Evolutionary conservation across 2,329 filamentous ascomycete species (phyloP).

Genomic region (Geoglossum cookeanum): DNA sequence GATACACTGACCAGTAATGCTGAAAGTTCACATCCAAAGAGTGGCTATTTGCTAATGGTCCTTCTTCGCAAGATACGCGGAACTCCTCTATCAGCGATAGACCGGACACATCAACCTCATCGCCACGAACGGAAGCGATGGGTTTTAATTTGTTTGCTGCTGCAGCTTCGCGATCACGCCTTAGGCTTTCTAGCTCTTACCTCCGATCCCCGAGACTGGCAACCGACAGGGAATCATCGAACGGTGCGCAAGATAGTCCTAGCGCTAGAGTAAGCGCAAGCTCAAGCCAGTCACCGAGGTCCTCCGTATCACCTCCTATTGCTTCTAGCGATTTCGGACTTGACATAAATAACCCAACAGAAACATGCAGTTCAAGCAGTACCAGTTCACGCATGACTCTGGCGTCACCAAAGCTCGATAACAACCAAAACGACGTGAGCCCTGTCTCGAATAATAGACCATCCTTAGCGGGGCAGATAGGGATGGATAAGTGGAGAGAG

Average conservation of each 20-base stretch:
- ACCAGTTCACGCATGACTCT: neutral
- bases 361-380: neutral
- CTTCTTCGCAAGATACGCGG: neutral
- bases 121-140: neutral
- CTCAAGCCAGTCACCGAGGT: neutral
- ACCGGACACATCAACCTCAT: neutral
- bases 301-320: neutral
- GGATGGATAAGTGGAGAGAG: neutral
- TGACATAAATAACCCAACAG: neutral
- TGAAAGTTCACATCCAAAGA: neutral
- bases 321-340: neutral
- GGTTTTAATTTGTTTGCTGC: neutral
- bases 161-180: neutral
- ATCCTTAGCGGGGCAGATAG: neutral
- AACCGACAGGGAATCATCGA: neutral
- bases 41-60: neutral
- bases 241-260: neutral
- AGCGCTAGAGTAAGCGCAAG: neutral
- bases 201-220: neutral
- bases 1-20: neutral
- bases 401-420: neutral
- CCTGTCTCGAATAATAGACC: neutral
- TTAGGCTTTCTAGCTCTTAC: neutral
- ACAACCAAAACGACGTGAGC: neutral
- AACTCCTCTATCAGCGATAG: neutral